Evolutionary conservation across 192 early-diverging fungal species (phyloP), one percentile per base, ranked within the genome.

Genomic region (Linnemannia zychae): DNA sequence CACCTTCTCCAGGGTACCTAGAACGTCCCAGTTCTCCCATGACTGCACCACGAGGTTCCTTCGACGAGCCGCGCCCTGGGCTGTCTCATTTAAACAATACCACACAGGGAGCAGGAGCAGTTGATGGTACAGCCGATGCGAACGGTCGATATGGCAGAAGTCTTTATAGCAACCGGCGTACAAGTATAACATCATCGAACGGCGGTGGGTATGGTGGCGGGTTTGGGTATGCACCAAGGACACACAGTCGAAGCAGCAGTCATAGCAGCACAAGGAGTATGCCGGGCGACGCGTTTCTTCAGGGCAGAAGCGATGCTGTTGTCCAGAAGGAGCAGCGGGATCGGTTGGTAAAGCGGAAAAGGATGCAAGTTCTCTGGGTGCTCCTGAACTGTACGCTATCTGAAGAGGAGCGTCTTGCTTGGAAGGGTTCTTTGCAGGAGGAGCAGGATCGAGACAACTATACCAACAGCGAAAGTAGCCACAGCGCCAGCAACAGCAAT

Each of bases 221-320:
- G 67, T 15, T 71, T 36, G 76, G 67, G 28, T 75, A 72, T 34
- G 67, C 74, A 7, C 60, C 69, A 24, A 67, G 83, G 4, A 76
- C 72, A 17, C 77, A 75, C 36, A 85, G 83, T 63, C 77, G 83
- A 60, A 85, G 83, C 63, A 85, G 83, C 34, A 85, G 83, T 71
- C 83, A 75, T 37, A 85, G 83, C 57, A 85, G 83, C 69, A 85
- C 83, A 0, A 69, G 83, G 49, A 79, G 77, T 24, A 67, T 71
- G 74, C 50, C 76, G 33, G 76, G 71, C 37, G 83, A 85, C 22
- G 69, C 74, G 24, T 85, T 79, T 74, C 57, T 67, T 40, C 74
- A 79, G 16, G 83, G 77, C 33, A 44, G 77, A 50, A 78, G 79
- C 31, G 70, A 85, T 34, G 83, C 74, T 20, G 70, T 79, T 18